Percentiles rank a stretch among this genome's conserved stretches.
These are phyloP conservation scores for Maudiozyma pseudohumilis DNA, from an alignment of 805 yeast species.

Conservation along the genomic window DNA sequence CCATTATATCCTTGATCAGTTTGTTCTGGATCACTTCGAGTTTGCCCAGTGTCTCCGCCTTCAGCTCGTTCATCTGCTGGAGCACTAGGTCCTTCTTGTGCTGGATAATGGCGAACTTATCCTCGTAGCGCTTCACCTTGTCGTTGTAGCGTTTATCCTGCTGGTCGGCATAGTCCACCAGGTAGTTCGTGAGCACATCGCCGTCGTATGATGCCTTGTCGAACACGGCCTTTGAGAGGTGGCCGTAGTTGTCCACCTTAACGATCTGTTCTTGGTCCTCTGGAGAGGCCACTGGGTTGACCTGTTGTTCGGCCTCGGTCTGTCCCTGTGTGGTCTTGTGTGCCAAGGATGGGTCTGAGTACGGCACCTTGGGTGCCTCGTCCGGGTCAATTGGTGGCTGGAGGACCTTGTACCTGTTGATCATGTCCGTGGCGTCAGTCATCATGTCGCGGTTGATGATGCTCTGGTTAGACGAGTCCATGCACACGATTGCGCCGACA, in stretches of 20 bases:
- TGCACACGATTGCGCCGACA: neutral
- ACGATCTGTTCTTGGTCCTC: conserved; percentile 24
- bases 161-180: conserved; percentile 10
- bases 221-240: conserved; percentile 23
- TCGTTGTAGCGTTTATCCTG: conserved; percentile 13
- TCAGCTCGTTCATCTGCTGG: conserved; percentile 15
- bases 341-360: conserved; percentile 1
- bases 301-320: neutral
- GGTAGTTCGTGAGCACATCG: conserved; percentile 13
- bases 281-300: conserved; percentile 21
- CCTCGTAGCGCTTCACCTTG: conserved; percentile 15
- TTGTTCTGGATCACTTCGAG: conserved; percentile 19
- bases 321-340: neutral
- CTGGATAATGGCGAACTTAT: conserved; percentile 13
- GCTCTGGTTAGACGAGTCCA: conserved; percentile 1
- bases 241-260: conserved; percentile 17
- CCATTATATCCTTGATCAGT: conserved; percentile 16
- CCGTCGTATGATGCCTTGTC: conserved; percentile 21
- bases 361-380: conserved; percentile 10
- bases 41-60: conserved; percentile 16
- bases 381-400: conserved; percentile 11
- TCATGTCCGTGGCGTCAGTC: conserved; percentile 7
- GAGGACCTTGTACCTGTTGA: conserved; percentile 2
- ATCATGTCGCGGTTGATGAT: conserved; percentile 3
- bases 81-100: conserved; percentile 15